Evolutionary conservation across 805 yeast genomes (phyloP), one percentile per base, ranked within the genome.

Genomic region (Metschnikowia henanensis): DNA sequence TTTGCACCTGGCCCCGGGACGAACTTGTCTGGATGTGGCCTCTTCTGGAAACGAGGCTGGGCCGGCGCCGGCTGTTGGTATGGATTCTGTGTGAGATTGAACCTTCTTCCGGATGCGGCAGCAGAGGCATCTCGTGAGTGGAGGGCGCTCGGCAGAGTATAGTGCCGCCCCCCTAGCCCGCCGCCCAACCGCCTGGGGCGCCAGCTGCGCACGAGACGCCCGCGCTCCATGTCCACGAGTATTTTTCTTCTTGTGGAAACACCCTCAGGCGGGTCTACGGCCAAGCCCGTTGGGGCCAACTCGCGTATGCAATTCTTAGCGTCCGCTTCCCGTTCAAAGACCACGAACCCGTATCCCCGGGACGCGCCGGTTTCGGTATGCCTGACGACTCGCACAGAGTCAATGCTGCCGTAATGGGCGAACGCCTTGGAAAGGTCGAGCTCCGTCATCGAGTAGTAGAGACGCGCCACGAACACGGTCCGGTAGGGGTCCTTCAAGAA

Each of bases 131-230:
- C 56, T 31, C 51, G 46, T 23, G 56, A 43, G 28, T 52, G 51
- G n/a, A 37, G 37, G 7, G 50, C 43, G 29, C 57, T 60, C 4
- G 65, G 59, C 46, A 62, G 68, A 3, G 80, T 73, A 57, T 82
- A 82, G 39, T 81, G 80, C 43, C 94, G 71, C 1, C 96, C 96
- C 4, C 97, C 97, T n/a, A 87, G 64, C 0, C 97, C 97, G 4
- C 97, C 97, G 1, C 96, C 97, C 2, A 92, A 68, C 46, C 92
- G 61, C 53, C 85, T 60, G 0, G 95, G 94, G 43, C 73, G 75
- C 85, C 91, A 87, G 51, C 74, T 77, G 43, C 83, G 76, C 13
- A 77, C 75, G 1, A 80, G 62, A 35, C 94, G 65, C 2, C 89
- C 86, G 45, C 92, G 62, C 57, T 85, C 94, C 36, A 79, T 75